Evolutionary conservation across 2,329 filamentous ascomycete genomes (phyloP), one percentile per base, ranked within the genome.

Genomic region (Colletotrichum sp.): DNA sequence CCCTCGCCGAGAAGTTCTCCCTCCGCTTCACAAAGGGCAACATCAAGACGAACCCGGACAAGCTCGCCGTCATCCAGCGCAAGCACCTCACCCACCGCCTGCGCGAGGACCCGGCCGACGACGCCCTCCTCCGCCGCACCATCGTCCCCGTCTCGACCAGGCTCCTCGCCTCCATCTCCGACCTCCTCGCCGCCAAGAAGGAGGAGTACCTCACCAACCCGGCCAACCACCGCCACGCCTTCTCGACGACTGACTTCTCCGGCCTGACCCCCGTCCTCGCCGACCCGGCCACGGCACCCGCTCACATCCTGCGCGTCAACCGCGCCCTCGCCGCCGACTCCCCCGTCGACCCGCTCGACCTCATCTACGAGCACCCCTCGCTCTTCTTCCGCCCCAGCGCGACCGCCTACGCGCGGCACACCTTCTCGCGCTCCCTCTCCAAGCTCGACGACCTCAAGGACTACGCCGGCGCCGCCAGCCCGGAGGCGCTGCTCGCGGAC

Each of bases 1-100:
- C 95, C 12, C 90, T 99, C 69, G 89, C 95, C 60, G 83, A 93
- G 21, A 92, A 92, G 91, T 96, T 98, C 82, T 92, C 93, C 62
- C 89, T 98, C 78, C 96, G 95, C 81, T 98, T 98, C 85, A 99
- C 96, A 5, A 95, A 94, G 80, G 96, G 96, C 12, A 96, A 98
- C 83, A 95, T 96, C 8, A 93, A 94, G 16, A 95, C 98, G 21
- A 92, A 94, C 24, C 90, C 93, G 67, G 92, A 93, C 65, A 99
- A 99, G 82, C 89, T 99, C 18, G 90, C 92, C 80, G 95, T 93
- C 83, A 90, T 99, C 65, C 95, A 98, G 81, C 92, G 91, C 79
- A 90, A 91, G 63, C 95, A 96, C 81, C 80, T 83, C 21, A 83
- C 82, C 34, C 79, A 83, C 8, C 81, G 86, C 30, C 79, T 86